Conservation (phyloP, 805 yeast species). For the Pichia cephalocereana region DNA sequence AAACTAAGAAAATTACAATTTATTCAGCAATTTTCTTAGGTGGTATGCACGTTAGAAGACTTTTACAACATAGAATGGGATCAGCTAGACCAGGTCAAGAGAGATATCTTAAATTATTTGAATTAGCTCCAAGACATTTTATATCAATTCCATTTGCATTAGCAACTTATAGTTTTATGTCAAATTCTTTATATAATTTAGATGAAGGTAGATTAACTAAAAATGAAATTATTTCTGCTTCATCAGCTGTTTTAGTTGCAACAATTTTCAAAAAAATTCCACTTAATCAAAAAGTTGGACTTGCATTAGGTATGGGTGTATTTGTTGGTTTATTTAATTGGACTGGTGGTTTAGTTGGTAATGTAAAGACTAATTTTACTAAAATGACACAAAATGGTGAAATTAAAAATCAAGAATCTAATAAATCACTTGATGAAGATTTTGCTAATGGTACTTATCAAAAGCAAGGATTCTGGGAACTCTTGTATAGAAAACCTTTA, state of each 20-base stretch:
- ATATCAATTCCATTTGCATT: constrained; percentile 26
- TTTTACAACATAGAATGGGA: constrained; percentile 28
- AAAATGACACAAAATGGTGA: constrained; percentile 31
- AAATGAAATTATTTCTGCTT: constrained; percentile 23
- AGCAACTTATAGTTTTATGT: constrained; percentile 25
- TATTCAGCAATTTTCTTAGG: constrained; percentile 26
- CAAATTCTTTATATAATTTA: constrained; percentile 24
- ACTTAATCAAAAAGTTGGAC: constrained; percentile 34
- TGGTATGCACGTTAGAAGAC: constrained; percentile 30
- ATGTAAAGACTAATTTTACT: constrained; percentile 36
- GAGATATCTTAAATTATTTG: constrained; percentile 25
- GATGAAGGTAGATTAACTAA: constrained; percentile 21
- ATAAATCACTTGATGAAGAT: constrained; percentile 28
- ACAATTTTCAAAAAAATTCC: constrained; percentile 21
- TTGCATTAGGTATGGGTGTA: constrained; percentile 35
- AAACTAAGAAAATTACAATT: constrained; percentile 20
- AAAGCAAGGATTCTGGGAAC: constrained; percentile 68
- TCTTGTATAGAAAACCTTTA: constrained; percentile 69
- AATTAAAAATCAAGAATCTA: constrained; percentile 31
- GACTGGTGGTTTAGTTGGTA: constrained; percentile 44
- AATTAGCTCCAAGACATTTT: constrained; percentile 23
- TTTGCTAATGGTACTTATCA: constrained; percentile 24
- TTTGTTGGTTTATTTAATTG: constrained; percentile 40
- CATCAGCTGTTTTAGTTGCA: constrained; percentile 16
- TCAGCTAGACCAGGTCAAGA: constrained; percentile 31